These are phyloP conservation scores for Trichophyton simii DNA, from an alignment of 2,329 filamentous ascomycete genomes.

Conservation along the genomic window DNA sequence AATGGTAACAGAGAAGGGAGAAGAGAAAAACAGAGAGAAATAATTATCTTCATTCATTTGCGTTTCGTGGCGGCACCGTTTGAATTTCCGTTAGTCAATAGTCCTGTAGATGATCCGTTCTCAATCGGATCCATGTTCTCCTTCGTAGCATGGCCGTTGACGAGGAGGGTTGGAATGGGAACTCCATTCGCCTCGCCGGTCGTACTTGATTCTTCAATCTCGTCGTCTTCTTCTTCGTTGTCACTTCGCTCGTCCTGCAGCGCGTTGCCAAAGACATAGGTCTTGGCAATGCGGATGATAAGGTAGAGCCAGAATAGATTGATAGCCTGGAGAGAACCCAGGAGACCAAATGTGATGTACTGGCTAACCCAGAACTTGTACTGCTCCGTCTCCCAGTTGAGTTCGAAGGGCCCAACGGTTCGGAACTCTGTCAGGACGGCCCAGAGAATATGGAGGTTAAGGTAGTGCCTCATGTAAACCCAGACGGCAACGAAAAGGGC, in stretches of 20 bases:
- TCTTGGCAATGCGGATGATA: slow-evolving; percentile 33
- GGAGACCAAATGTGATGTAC: slow-evolving; percentile 34
- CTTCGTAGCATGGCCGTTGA: slow-evolving; percentile 1
- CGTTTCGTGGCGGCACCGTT: neutral
- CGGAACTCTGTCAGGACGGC: slow-evolving; percentile 36
- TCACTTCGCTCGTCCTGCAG: slow-evolving; percentile 35
- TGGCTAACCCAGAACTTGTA: slow-evolving; percentile 40
- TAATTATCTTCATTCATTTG: neutral
- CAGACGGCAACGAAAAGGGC: slow-evolving; percentile 67
- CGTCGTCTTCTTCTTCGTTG: slow-evolving; percentile 30
- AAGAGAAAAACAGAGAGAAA: too few relatives aligned
- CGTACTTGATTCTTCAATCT: slow-evolving; percentile 13
- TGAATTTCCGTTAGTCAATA: neutral
- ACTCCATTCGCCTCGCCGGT: neutral
- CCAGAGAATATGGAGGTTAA: slow-evolving; percentile 38
- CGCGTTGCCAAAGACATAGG: slow-evolving; percentile 30
- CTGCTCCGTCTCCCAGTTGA: slow-evolving; percentile 39
- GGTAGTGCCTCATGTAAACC: slow-evolving; percentile 78
- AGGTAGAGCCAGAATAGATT: slow-evolving; percentile 37
- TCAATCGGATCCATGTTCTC: neutral
- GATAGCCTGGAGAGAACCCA: slow-evolving; percentile 34
- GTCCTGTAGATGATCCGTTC: neutral
- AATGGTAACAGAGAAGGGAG: neutral
- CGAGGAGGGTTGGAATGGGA: neutral
- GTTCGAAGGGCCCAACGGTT: slow-evolving; percentile 35